These are phyloP conservation scores for Hypomyces rosellus DNA, from an alignment of 2,329 filamentous ascomycete genomes.

Conservation along the genomic window DNA sequence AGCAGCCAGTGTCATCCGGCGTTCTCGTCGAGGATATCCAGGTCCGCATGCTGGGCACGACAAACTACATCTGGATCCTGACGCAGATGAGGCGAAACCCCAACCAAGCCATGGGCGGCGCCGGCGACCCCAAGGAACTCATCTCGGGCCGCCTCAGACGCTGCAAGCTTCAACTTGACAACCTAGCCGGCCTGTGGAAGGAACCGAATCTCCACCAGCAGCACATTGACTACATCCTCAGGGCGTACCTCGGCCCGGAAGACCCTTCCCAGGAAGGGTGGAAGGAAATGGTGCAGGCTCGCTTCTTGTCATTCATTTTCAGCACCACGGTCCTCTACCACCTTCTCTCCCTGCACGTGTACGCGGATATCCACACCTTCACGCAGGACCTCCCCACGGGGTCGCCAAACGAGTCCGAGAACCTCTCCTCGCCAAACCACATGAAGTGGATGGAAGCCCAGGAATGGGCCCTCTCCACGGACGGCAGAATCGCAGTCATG, in stretches of 20 bases:
- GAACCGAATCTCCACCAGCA: conserved; percentile 13
- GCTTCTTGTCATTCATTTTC: conserved; percentile 26
- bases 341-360: conserved; percentile 30
- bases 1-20: conserved; percentile 20
- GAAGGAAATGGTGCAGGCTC: conserved; percentile 17
- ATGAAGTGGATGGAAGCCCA: conserved; percentile 17
- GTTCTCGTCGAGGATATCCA: conserved; percentile 30
- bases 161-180: conserved; percentile 17
- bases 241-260: conserved; percentile 24
- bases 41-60: conserved; percentile 24
- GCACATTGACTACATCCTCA: conserved; percentile 16
- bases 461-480: conserved; percentile 24
- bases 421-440: conserved; percentile 10
- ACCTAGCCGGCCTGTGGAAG: conserved; percentile 11
- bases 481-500: conserved; percentile 26
- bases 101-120: conserved; percentile 9
- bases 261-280: conserved; percentile 19
- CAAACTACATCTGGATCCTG: conserved; percentile 26
- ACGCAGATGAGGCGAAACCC: conserved; percentile 20
- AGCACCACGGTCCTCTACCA: conserved; percentile 31
- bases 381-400: conserved; percentile 19
- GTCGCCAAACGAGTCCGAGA: conserved; percentile 6
- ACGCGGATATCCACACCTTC: conserved; percentile 27
- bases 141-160: conserved; percentile 8
- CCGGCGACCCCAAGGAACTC: conserved; percentile 3